Evolutionary conservation across 305 asterid genomes (phyloP), one percentile per base, ranked within the genome.

Genomic region (Striga hermonthica): DNA sequence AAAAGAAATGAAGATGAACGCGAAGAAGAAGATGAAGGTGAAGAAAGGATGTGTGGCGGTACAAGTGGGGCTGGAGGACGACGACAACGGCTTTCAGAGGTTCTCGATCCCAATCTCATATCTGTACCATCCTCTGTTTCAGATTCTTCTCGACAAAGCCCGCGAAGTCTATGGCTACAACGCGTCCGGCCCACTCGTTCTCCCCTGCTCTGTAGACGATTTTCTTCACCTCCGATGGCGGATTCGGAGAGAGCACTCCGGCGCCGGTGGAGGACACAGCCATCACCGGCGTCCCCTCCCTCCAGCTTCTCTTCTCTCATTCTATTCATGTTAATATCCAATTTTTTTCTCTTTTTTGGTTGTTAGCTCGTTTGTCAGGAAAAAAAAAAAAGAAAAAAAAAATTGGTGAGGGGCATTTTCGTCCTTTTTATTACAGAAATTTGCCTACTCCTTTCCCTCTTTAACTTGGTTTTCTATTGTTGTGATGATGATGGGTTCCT

Each of bases 151-250:
- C 7, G 86, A 81, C 22, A 65, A 31, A 35, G 83, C 89, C 4
- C 77, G 79, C 2, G 86, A 83, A 12, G 64, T 72, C 9, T 83
- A 83, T 40, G 84, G 89, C 22, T 83, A 83, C 71, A 71, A 75
- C 40, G 37, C 79, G 1, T 11, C 62, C 9, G 89, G 89, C 34
- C 86, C 86, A 0, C 73, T 83, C 4, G 66, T 61, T 62, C 80
- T 83, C 1, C 89, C 89, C 0, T 83, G 86, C 67, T 81, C 86
- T 15, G 84, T 77, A 16, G 86, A 83, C 6, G 84, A 81, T 64
- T 83, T 81, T 28, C 70, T 73, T 9, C 77, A 81, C 16, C 80
- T 83, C 0, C 79, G 81, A 9, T 71, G 84, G 80, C 76, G 75
- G 71, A 74, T 81, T 1, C 83, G 81, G 56, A 81, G 61, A 31